Evolutionary conservation across 1,284 basidiomycete genomes (phyloP), one percentile per base, ranked within the genome.

Genomic region (Puccinia polysora): DNA sequence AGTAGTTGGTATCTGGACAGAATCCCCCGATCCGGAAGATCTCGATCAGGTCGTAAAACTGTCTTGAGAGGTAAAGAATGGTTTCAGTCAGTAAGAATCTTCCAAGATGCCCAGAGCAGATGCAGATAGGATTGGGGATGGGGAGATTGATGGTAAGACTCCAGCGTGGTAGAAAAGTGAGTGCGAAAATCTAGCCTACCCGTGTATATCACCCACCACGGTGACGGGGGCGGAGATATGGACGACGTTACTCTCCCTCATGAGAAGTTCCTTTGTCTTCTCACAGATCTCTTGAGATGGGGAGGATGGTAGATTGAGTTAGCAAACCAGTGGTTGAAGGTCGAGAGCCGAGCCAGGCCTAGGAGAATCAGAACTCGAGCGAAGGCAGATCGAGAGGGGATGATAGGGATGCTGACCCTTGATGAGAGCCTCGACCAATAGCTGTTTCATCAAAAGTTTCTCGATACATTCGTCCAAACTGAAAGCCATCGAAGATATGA

Each of bases 31-130:
- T 98, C 62, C 94, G 86, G 78, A 98, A 98, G 80, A 98, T 97
- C 82, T 98, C 95, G 79, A 98, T 90, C 77, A 98, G 85, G 83
- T 99, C 96, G 83, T 98, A 96, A 82, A 98, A 99, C 85, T 99
- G 95, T 74, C 91, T 95, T 45, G 14, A 34, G 49, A 36, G 62
- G 47, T 49, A 18, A 15, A 55, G 36, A n/a, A 25, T 43, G 25
- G 20, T 30, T 23, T 40, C 56, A 34, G 56, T 58, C n/a, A 58
- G 40, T n/a, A 58, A 23, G n/a, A n/a, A 15, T 10, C 23, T 30
- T n/a, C 25, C 23, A 34, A 2, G 43, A 45, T n/a, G 62, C 15
- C 10, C 36, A 32, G 52, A 18, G 45, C n/a, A n/a, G n/a, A n/a
- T n/a, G n/a, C n/a, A n/a, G n/a, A n/a, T n/a, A n/a, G n/a, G n/a